phyloP scores from a whole-genome alignment of 2,329 filamentous ascomycete species.

The Pyricularia grisea region DNA sequence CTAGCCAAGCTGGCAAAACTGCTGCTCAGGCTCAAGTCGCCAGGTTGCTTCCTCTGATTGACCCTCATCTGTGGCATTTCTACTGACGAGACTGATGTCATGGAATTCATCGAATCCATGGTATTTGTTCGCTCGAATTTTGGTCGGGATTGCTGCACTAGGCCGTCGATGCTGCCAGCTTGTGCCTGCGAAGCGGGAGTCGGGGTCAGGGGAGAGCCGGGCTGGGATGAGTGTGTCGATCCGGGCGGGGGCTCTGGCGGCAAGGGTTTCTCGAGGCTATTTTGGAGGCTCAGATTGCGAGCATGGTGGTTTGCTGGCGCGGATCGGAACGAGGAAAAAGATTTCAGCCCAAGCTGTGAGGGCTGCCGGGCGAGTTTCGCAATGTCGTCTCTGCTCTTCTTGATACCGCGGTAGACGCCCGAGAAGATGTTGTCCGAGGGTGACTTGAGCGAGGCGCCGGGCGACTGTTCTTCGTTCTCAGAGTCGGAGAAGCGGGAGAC shows the following conservation, averaged over 20 bases:
- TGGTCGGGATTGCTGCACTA: constrained; percentile 23
- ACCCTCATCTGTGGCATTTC: constrained; percentile 9
- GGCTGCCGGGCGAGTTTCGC: constrained; percentile 32
- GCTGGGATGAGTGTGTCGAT: constrained; percentile 11
- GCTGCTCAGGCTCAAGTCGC: constrained; percentile 25
- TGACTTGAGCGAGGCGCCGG: constrained; percentile 24
- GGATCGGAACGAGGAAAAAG: constrained; percentile 16
- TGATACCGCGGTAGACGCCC: constrained; percentile 42
- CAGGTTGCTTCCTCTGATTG: background rate
- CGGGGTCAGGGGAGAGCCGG: constrained; percentile 23
- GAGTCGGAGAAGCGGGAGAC: constrained; percentile 33
- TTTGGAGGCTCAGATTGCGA: constrained; percentile 42
- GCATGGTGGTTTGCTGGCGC: constrained; percentile 30
- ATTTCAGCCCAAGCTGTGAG: constrained; percentile 29
- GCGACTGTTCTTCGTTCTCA: constrained; percentile 29
- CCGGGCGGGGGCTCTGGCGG: constrained; percentile 35
- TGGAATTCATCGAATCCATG: constrained; percentile 43
- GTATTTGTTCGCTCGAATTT: constrained; percentile 32
- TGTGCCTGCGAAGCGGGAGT: constrained; percentile 13
- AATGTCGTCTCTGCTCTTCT: constrained; percentile 34
- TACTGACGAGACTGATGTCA: constrained; percentile 14
- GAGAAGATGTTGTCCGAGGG: constrained; percentile 36
- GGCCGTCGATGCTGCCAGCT: constrained; percentile 18
- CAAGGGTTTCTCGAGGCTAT: constrained; percentile 48
- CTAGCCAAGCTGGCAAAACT: constrained; percentile 30